A percentile compares a stretch with the other conserved stretches of the same genome.
Evolutionary conservation across 2,329 filamentous ascomycete species (phyloP).

Genomic region (Arachnopeziza araneosa): DNA sequence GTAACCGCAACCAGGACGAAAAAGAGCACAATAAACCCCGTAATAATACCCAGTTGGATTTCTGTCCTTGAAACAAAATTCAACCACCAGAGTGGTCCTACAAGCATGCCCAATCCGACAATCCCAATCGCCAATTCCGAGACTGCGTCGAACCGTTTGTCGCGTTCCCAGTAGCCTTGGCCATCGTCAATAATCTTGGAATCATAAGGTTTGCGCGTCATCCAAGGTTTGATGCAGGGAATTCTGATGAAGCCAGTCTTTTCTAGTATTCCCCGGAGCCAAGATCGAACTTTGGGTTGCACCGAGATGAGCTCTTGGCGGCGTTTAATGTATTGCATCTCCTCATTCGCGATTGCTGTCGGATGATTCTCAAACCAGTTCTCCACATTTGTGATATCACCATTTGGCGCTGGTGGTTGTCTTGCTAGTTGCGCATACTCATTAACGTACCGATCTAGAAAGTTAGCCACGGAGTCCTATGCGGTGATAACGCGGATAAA

Average conservation of each 20-base stretch:
- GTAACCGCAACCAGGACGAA: constrained; percentile 1
- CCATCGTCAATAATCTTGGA: not conserved
- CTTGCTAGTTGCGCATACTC: constrained; percentile 1
- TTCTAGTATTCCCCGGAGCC: not conserved
- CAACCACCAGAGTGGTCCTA: constrained; percentile 10
- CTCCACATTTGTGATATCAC: constrained; percentile 13
- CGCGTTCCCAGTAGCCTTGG: not conserved
- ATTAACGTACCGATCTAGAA: not conserved
- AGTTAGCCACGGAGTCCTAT: not conserved
- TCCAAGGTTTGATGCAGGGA: not conserved
- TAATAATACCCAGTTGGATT: constrained; percentile 2
- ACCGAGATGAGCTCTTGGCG: constrained; percentile 22
- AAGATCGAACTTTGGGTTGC: not conserved
- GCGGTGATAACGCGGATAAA: not conserved
- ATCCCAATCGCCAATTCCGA: not conserved
- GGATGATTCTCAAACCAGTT: not conserved
- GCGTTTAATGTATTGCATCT: constrained; percentile 15
- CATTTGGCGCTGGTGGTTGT: constrained; percentile 7
- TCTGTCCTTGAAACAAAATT: not conserved
- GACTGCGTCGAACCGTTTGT: not conserved
- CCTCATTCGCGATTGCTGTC: not conserved
- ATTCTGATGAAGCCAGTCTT: not conserved
- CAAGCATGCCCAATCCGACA: constrained; percentile 7
- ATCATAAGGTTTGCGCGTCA: not conserved
- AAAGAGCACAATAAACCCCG: constrained; percentile 7